Evolutionary conservation across 805 yeast genomes (phyloP).

Genomic region (Kodamaea nitidulidarum): DNA sequence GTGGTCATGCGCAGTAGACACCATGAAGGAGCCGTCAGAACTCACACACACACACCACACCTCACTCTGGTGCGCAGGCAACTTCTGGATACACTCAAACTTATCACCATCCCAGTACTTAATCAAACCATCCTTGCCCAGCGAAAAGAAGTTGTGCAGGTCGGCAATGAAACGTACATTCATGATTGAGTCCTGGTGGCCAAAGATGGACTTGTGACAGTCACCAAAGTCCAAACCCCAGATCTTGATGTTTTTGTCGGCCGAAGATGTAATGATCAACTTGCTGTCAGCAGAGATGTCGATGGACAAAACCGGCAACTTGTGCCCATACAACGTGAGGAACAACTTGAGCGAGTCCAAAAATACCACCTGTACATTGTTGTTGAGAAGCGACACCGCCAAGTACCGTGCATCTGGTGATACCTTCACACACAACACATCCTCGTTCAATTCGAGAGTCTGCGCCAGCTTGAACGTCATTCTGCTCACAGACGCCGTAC

Average conservation of each 20-base stretch:
- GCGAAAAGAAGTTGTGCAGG: slow-evolving; percentile 85
- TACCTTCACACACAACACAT: slow-evolving; percentile 70
- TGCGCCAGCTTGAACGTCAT: slow-evolving; percentile 69
- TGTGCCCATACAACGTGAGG: slow-evolving; percentile 91
- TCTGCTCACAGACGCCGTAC: slow-evolving; percentile 40
- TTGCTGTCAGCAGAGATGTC: slow-evolving; percentile 90
- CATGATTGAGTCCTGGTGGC: slow-evolving; percentile 96
- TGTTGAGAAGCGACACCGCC: slow-evolving; percentile 84
- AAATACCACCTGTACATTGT: slow-evolving; percentile 92
- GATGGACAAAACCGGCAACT: slow-evolving; percentile 87
- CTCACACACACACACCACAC: slow-evolving; percentile 91
- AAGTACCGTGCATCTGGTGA: slow-evolving; percentile 75
- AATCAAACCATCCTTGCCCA: slow-evolving; percentile 82
- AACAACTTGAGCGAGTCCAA: slow-evolving; percentile 83
- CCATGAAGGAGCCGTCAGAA: slow-evolving; percentile 62
- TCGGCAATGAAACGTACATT: slow-evolving; percentile 76
- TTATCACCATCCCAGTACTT: slow-evolving; percentile 99
- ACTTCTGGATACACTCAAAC: slow-evolving; percentile 86
- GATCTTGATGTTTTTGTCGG: slow-evolving; percentile 93
- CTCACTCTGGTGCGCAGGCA: slow-evolving; percentile 81
- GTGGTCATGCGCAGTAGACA: slow-evolving; percentile 89
- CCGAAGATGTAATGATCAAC: slow-evolving; percentile 85
- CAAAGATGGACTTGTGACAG: slow-evolving; percentile 94
- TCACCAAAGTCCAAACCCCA: slow-evolving; percentile 99
- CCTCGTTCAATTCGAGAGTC: slow-evolving; percentile 83